phyloP scores from a whole-genome alignment of 78 protist genomes.

The Dictyostelium capitatum region DNA sequence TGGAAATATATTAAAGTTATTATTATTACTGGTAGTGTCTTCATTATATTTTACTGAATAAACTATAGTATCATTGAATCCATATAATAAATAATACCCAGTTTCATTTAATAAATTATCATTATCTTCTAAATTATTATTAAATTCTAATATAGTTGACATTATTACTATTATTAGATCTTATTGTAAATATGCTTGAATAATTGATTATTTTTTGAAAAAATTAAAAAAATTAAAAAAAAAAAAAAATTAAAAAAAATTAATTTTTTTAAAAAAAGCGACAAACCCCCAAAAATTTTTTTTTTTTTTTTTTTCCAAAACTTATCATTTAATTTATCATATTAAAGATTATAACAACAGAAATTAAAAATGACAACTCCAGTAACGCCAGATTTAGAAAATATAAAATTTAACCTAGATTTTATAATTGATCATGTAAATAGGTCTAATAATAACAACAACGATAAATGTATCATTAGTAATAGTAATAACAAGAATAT shows the following conservation, averaged over 20 bases:
- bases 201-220: background rate
- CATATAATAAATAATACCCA: conserved; percentile 1
- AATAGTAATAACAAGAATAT: background rate
- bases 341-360: no score
- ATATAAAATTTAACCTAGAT: conserved; percentile 3
- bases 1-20: background rate
- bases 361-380: background rate
- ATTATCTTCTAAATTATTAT: conserved; percentile 13
- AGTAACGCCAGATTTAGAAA: no score
- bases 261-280: background rate
- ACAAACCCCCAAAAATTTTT: background rate
- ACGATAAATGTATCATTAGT: background rate
- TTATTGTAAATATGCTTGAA: no score
- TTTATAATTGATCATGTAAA: background rate
- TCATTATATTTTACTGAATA: background rate
- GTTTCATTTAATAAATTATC: background rate
- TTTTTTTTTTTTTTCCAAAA: no score
- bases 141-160: background rate
- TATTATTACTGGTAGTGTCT: no score
- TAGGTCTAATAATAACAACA: background rate
- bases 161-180: background rate
- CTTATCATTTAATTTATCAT: no score
- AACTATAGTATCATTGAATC: background rate
- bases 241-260: background rate
- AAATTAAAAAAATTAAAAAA: background rate